Conservation (phyloP, 305 asterid genomes). For the Stenogyne calaminthoides region DNA sequence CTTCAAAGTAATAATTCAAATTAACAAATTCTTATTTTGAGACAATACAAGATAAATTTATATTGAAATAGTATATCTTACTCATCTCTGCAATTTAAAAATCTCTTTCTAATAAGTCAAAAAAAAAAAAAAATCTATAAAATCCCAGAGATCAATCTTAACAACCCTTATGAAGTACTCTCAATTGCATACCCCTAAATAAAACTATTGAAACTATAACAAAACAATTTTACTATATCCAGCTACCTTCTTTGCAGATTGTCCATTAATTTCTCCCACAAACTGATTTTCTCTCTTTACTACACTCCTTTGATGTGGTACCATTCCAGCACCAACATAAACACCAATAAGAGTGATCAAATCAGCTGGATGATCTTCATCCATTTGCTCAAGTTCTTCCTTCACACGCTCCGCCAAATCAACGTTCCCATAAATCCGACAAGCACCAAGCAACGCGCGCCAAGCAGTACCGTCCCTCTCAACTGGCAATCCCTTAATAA, state of each 20-base stretch:
- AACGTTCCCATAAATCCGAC: slow-evolving; percentile 57
- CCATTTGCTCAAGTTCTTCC: slow-evolving; percentile 41
- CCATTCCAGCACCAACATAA: slow-evolving; percentile 53
- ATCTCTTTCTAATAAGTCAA: too few species aligned
- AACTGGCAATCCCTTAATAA: slow-evolving; percentile 49
- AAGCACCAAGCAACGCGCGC: slow-evolving; percentile 69
- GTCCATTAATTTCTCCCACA: slow-evolving; percentile 26
- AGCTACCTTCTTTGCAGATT: slow-evolving; percentile 45
- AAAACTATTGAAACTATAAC: neutral
- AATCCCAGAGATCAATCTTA: too few species aligned
- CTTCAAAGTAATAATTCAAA: too few species aligned
- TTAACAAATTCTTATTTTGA: too few species aligned
- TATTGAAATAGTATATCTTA: too few species aligned
- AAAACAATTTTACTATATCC: slow-evolving; percentile 45
- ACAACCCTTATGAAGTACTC: too few species aligned
- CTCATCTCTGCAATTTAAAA: too few species aligned
- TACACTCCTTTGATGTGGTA: slow-evolving; percentile 25
- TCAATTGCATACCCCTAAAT: too few species aligned
- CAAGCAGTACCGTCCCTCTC: slow-evolving; percentile 63
- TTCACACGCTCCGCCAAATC: slow-evolving; percentile 53
- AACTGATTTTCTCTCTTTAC: slow-evolving; percentile 21
- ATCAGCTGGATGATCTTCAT: slow-evolving; percentile 57
- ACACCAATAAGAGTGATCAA: slow-evolving; percentile 39
- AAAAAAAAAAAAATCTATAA: too few species aligned
- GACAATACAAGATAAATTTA: too few species aligned